Evolutionary conservation across 352 stramenopile species (phyloP), one percentile per base, ranked within the genome.

Genomic region (Stramenopiles sp.): DNA sequence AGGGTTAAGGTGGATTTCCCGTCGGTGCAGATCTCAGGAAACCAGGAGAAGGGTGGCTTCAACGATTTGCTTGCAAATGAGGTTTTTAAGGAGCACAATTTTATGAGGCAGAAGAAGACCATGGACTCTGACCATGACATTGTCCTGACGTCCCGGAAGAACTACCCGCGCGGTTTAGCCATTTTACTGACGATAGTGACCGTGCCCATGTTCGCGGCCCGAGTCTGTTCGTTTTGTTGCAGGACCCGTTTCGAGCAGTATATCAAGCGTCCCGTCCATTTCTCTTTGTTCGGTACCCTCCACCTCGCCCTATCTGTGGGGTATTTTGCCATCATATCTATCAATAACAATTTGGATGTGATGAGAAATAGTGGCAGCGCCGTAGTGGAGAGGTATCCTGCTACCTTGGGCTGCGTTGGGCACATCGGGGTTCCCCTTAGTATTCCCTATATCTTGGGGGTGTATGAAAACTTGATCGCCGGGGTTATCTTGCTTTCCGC

Each of bases 171-270:
- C 55, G 55, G 55, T 71, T 71, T 71, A 27, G 55, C 55, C 55
- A 71, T 71, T 71, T 71, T 71, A 71, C 55, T 71, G 55, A 71
- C 55, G 55, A 71, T 71, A 71, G 55, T 71, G 55, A 71, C 55
- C 55, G 55, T 71, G 55, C 55, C 55, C 55, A 71, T 71, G 55
- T 71, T 71, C 55, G 55, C 55, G 55, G 55, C 55, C 55, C 55
- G 55, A 71, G 55, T 71, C 55, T 71, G 55, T 71, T 71, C 55
- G 55, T 71, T 71, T 71, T 71, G 55, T 71, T 71, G 55, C 55
- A 71, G 55, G 55, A 71, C 55, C 55, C 55, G 55, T 71, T 71
- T 71, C 55, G 55, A 71, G 55, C 55, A 71, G 55, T 71, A 71
- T 71, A 27, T 71, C 55, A 71, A 71, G 55, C 55, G 55, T 71